Conservation (phyloP, 1,284 basidiomycete genomes). For the Chalciporus sp. region DNA sequence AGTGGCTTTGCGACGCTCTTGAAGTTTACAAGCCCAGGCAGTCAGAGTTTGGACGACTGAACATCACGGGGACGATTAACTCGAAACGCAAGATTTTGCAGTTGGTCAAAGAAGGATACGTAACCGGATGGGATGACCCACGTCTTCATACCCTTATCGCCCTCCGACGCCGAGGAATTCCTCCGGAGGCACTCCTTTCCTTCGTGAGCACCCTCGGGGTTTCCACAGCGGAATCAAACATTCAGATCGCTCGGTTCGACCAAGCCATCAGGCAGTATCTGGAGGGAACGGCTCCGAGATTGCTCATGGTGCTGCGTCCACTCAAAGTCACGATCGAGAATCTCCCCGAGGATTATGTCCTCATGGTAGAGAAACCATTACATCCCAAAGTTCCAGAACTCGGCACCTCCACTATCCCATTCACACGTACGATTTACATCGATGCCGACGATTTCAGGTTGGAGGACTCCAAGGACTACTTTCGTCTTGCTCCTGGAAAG, state of each 20-base stretch:
- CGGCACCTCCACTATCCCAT: constrained; percentile 83
- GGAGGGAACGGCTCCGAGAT: constrained; percentile 84
- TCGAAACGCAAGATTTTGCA: constrained; percentile 96
- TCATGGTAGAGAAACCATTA: constrained; percentile 88
- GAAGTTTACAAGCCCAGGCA: constrained; percentile 98
- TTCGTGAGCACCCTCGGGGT: constrained; percentile 96
- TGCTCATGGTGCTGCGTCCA: constrained; percentile 93
- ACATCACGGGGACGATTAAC: constrained; percentile 93
- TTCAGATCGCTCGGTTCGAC: constrained; percentile 90
- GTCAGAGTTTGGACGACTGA: constrained; percentile 95
- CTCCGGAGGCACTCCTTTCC: constrained; percentile 91
- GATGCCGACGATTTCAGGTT: constrained; percentile 93
- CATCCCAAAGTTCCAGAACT: constrained; percentile 94
- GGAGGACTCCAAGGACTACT: constrained; percentile 94
- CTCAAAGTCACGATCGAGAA: constrained; percentile 93
- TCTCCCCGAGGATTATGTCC: constrained; percentile 82
- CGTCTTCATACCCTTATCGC: constrained; percentile 98
- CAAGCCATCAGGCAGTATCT: constrained; percentile 88
- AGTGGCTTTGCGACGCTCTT: constrained; percentile 98
- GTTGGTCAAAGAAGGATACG: constrained; percentile 84
- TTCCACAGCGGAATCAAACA: constrained; percentile 84
- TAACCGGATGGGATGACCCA: constrained; percentile 97
- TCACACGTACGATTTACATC: constrained; percentile 92
- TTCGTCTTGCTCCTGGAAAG: constrained; percentile 96
- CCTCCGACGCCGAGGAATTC: constrained; percentile 90